Evolutionary conservation across 1,139 yeast genomes (phyloP).

Genomic region (Geotrichum restrictum): DNA sequence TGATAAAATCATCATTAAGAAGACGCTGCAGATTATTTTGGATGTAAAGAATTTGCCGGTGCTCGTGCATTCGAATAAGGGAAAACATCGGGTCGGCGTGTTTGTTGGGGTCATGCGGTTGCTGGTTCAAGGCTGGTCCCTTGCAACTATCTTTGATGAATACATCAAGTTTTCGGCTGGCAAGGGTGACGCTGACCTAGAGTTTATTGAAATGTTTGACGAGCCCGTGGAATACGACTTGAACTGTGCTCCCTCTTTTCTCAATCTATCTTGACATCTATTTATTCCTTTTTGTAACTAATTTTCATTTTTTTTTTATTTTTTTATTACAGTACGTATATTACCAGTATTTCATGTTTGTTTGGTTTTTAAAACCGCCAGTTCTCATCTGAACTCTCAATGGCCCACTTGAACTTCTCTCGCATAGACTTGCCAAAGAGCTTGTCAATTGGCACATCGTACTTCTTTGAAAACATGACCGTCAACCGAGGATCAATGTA

Average conservation of each 20-base stretch:
- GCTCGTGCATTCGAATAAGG: constrained; percentile 86
- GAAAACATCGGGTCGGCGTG: constrained; percentile 91
- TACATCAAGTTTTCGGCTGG: constrained; percentile 91
- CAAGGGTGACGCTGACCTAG: constrained; percentile 86
- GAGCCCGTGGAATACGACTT: constrained; percentile 32
- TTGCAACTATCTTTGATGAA: constrained; percentile 90
- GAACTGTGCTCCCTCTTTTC: constrained; percentile 36
- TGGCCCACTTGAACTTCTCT: constrained; percentile 94
- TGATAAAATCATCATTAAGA: constrained; percentile 54
- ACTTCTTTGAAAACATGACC: constrained; percentile 84
- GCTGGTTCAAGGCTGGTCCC: constrained; percentile 85
- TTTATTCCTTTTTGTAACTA: not conserved
- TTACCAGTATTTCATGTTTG: not conserved
- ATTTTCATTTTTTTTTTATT: not conserved
- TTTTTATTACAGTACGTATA: not conserved
- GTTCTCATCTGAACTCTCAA: constrained; percentile 79
- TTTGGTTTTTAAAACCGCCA: constrained; percentile 66
- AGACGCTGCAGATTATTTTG: constrained; percentile 60
- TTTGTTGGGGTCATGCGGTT: constrained; percentile 84
- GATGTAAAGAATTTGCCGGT: constrained; percentile 79
- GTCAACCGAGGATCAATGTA: constrained; percentile 93
- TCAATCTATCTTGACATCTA: constrained; percentile 17
- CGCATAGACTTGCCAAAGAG: constrained; percentile 85
- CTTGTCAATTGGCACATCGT: constrained; percentile 85
- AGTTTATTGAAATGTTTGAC: constrained; percentile 39